Percentiles rank a stretch among this genome's conserved stretches.
Conservation (phyloP, 306 rosid species). For the Cyclanthera cordifolia region DNA sequence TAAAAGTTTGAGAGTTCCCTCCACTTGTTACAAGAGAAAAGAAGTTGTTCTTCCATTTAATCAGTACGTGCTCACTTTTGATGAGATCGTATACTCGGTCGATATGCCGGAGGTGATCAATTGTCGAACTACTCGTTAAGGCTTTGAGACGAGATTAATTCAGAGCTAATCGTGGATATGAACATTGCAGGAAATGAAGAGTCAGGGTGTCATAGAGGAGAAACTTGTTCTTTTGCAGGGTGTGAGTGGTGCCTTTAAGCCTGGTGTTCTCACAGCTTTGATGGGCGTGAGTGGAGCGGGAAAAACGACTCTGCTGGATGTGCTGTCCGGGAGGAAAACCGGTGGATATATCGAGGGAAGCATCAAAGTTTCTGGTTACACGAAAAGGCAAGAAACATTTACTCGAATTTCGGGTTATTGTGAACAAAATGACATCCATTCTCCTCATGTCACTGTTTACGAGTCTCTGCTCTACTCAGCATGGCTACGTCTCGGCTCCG, state of each 20-base stretch:
- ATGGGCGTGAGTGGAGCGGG: slow-evolving; percentile 98
- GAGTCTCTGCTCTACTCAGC: slow-evolving; percentile 65
- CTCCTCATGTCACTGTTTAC: slow-evolving; percentile 61
- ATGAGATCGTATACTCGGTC: slow-evolving; percentile 46
- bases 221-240: slow-evolving; percentile 65
- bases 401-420: slow-evolving; percentile 87
- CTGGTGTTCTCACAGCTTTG: slow-evolving; percentile 82
- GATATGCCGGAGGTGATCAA: slow-evolving; percentile 52
- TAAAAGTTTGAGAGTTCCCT: no score
- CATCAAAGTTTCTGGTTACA: slow-evolving; percentile 60
- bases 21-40: slow-evolving; percentile 16
- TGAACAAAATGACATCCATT: slow-evolving; percentile 79
- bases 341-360: slow-evolving; percentile 66
- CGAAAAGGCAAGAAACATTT: slow-evolving; percentile 77
- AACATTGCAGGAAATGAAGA: slow-evolving; percentile 44
- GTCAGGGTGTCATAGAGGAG: slow-evolving; percentile 46
- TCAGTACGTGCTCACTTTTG: slow-evolving; percentile 49
- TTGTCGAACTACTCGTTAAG: background rate
- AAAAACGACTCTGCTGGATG: slow-evolving; percentile 90
- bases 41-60: slow-evolving; percentile 75
- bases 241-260: slow-evolving; percentile 79
- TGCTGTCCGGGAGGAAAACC: slow-evolving; percentile 76
- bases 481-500: slow-evolving; percentile 56
- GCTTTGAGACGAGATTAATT: background rate
- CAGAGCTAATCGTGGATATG: background rate